phyloP scores from a whole-genome alignment of 768 basidiomycete species.

The Trametes cingulata region DNA sequence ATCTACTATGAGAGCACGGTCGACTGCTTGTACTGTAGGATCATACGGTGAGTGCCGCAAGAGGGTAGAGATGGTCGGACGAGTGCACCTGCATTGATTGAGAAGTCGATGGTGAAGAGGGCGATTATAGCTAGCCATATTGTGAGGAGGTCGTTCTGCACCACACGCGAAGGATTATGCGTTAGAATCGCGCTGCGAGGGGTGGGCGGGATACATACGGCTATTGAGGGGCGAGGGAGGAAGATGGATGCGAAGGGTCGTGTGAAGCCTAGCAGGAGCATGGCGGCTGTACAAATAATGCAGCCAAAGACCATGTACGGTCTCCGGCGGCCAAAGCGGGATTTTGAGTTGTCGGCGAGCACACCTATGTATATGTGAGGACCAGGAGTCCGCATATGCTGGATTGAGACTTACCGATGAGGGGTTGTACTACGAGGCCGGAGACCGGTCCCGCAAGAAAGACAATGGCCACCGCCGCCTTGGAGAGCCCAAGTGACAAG shows the following conservation, averaged over 20 bases:
- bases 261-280: conserved; percentile 85
- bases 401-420: conserved; percentile 59
- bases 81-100: conserved; percentile 51
- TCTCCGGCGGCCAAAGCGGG: conserved; percentile 79
- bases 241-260: conserved; percentile 60
- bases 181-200: conserved; percentile 26
- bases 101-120: conserved; percentile 70
- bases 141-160: conserved; percentile 64
- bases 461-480: conserved; percentile 85
- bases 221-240: conserved; percentile 33
- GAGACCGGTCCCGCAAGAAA: conserved; percentile 92
- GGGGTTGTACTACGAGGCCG: conserved; percentile 87
- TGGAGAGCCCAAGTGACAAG: conserved; percentile 83
- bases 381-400: not conserved
- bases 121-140: conserved; percentile 75
- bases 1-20: conserved; percentile 90
- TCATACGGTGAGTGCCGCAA: conserved; percentile 5
- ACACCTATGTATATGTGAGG: conserved; percentile 41
- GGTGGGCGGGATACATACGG: conserved; percentile 31
- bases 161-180: not conserved
- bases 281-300: conserved; percentile 63
- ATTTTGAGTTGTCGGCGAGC: conserved; percentile 82
- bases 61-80: conserved; percentile 47
- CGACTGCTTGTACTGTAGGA: conserved; percentile 75
- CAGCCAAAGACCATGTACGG: conserved; percentile 82